phyloP scores from a whole-genome alignment of 495 filamentous ascomycete species.

The Cercophora scortea region DNA sequence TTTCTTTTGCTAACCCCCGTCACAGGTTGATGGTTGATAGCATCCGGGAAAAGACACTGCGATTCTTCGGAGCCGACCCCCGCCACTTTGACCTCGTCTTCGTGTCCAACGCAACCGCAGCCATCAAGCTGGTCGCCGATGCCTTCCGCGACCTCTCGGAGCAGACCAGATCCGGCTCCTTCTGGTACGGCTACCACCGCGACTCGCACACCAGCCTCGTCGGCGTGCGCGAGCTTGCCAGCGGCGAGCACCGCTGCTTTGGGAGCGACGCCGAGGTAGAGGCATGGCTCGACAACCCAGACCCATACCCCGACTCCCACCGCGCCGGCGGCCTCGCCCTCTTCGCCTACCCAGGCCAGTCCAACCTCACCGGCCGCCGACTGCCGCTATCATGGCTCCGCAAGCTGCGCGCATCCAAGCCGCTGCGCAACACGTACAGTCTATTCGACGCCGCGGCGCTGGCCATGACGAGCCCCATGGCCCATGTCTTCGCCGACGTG shows the following conservation, averaged over 20 bases:
- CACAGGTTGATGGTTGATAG: slow-evolving; percentile 40
- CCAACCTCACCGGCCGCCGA: slow-evolving; percentile 69
- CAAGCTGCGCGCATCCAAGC: slow-evolving; percentile 34
- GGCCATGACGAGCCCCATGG: slow-evolving; percentile 57
- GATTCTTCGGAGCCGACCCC: slow-evolving; percentile 80
- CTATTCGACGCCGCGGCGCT: slow-evolving; percentile 68
- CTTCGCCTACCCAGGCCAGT: slow-evolving; percentile 73
- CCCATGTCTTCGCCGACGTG: slow-evolving; percentile 46
- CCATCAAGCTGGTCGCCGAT: slow-evolving; percentile 72
- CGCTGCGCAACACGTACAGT: slow-evolving; percentile 47
- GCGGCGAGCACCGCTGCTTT: slow-evolving; percentile 50
- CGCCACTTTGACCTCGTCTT: slow-evolving; percentile 83
- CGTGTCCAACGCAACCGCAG: slow-evolving; percentile 86
- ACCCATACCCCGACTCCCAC: not conserved
- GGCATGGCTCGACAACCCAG: slow-evolving; percentile 44
- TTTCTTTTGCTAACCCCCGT: no score
- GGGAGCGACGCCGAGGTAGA: slow-evolving; percentile 57
- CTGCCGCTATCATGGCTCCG: slow-evolving; percentile 55
- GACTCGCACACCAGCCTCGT: slow-evolving; percentile 70
- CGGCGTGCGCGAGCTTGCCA: slow-evolving; percentile 57
- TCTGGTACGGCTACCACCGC: slow-evolving; percentile 70
- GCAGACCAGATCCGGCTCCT: slow-evolving; percentile 31
- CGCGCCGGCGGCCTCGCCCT: slow-evolving; percentile 36
- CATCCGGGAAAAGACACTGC: slow-evolving; percentile 55
- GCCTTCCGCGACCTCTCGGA: slow-evolving; percentile 50